Evolutionary conservation across 2,329 filamentous ascomycete species (phyloP).

Genomic region (Aspergillus ustus): DNA sequence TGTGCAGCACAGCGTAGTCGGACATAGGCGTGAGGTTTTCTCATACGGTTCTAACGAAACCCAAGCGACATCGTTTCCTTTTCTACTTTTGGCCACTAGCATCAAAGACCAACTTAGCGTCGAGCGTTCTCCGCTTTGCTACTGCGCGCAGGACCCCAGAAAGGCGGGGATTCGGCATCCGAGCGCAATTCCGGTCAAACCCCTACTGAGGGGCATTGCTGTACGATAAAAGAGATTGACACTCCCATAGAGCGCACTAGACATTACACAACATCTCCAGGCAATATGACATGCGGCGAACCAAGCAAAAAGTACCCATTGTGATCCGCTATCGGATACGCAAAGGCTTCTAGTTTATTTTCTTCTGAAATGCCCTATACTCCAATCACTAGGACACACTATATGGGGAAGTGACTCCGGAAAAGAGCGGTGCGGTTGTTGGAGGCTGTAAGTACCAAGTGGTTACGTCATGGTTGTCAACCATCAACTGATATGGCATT

Average conservation of each 20-base stretch:
- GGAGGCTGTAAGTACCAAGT: not conserved
- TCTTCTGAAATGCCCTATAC: too few species aligned
- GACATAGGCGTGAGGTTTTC: not conserved
- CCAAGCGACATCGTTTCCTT: not conserved
- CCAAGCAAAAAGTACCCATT: not conserved
- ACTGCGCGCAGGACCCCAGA: not conserved
- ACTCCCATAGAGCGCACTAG: too few species aligned
- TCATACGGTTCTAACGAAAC: not conserved
- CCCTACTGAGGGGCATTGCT: not conserved
- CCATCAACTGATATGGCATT: not conserved
- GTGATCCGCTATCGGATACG: not conserved
- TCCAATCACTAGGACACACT: not conserved
- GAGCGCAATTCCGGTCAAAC: not conserved
- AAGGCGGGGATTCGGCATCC: not conserved
- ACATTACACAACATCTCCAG: not conserved
- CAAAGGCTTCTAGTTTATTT: not conserved
- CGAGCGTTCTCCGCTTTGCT: not conserved
- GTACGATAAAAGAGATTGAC: not conserved
- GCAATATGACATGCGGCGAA: not conserved
- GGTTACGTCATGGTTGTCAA: constrained; percentile 1
- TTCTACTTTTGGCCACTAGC: not conserved
- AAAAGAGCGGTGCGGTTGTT: not conserved
- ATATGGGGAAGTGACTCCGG: not conserved
- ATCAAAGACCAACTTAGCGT: not conserved
- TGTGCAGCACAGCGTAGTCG: not conserved